These are phyloP conservation scores for Chionographis japonica DNA, from an alignment of 106 monocot genomes.

Conservation along the genomic window DNA sequence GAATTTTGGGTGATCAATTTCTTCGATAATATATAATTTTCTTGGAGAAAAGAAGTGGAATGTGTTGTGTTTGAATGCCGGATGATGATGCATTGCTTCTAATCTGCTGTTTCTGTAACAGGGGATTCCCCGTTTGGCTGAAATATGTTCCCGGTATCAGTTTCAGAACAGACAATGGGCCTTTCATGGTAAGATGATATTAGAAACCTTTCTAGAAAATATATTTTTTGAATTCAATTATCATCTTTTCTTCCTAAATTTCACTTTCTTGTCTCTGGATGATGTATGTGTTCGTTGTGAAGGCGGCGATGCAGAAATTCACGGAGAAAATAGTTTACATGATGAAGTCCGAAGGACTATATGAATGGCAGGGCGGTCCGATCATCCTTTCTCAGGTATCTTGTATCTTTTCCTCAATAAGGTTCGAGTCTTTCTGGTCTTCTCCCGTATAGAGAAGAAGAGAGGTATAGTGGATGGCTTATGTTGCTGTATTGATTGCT, in stretches of 20 bases:
- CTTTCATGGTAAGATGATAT: slow-evolving; percentile 22
- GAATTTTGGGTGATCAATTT: slow-evolving; percentile 37
- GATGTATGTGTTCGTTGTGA: not conserved
- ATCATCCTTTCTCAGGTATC: slow-evolving; percentile 19
- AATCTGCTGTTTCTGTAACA: not conserved
- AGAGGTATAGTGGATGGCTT: too few species aligned
- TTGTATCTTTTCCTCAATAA: too few species aligned
- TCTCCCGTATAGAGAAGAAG: too few species aligned
- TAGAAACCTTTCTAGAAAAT: too few species aligned
- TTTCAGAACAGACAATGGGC: slow-evolving; percentile 38
- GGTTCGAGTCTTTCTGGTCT: too few species aligned
- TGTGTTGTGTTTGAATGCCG: too few species aligned
- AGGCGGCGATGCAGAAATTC: slow-evolving; percentile 22
- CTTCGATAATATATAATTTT: not conserved
- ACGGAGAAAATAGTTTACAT: slow-evolving; percentile 32
- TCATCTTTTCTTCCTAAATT: not conserved
- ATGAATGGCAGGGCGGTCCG: slow-evolving; percentile 17
- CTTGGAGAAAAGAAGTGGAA: not conserved
- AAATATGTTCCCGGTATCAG: slow-evolving; percentile 39
- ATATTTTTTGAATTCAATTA: too few species aligned
- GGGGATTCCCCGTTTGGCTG: slow-evolving; percentile 41
- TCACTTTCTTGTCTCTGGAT: not conserved
- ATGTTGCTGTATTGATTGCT: not conserved
- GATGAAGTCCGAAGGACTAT: slow-evolving; percentile 43
- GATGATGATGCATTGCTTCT: not conserved